These are phyloP conservation scores for Salix brachista DNA, from an alignment of 345 rosid species.

Conservation along the genomic window DNA sequence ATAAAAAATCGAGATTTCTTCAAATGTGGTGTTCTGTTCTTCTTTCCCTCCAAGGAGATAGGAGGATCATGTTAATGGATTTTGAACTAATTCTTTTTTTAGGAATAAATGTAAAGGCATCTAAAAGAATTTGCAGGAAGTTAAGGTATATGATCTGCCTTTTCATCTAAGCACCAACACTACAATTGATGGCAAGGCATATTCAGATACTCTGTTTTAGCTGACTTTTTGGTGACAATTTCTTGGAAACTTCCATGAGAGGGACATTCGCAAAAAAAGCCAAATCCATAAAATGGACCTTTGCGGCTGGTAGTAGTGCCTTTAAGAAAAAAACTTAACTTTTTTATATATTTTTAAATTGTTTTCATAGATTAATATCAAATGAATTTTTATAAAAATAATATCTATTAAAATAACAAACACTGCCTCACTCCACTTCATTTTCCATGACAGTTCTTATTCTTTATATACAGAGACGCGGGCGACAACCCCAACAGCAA, in stretches of 20 bases:
- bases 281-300: neutral
- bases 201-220: neutral
- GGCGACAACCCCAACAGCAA: too few relatives aligned
- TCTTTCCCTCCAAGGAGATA: slow-evolving; percentile 4
- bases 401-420: too few relatives aligned
- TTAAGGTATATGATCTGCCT: neutral
- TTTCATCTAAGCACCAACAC: neutral
- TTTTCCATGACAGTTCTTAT: too few relatives aligned
- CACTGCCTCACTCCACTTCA: too few relatives aligned
- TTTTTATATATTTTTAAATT: too few relatives aligned
- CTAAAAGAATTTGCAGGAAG: neutral
- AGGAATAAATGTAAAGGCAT: neutral
- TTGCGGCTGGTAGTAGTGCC: too few relatives aligned
- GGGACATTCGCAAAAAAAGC: neutral
- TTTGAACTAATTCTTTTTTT: neutral
- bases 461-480: too few relatives aligned
- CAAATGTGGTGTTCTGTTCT: neutral
- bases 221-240: neutral
- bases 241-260: slow-evolving; percentile 4
- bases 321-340: too few relatives aligned
- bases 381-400: too few relatives aligned
- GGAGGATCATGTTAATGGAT: neutral
- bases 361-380: too few relatives aligned
- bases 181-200: neutral
- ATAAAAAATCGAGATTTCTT: neutral